These are phyloP conservation scores for Aspergillus nomiae DNA, from an alignment of 2,329 filamentous ascomycete genomes.

Conservation along the genomic window DNA sequence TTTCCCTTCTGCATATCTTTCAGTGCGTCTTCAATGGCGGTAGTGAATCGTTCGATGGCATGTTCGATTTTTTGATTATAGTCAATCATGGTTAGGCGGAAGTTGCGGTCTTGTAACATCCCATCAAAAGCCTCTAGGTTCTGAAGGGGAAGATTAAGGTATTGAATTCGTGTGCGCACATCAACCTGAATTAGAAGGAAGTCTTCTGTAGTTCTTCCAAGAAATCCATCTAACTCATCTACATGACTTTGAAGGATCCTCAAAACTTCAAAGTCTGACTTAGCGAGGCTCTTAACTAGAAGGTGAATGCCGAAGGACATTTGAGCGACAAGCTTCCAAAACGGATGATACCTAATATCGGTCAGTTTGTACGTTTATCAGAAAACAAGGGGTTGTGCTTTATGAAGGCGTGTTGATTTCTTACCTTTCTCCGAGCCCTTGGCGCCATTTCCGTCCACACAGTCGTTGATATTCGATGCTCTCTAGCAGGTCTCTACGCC, in stretches of 20 bases:
- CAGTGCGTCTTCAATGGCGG: constrained; percentile 73
- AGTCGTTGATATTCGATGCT: constrained; percentile 69
- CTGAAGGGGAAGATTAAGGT: constrained; percentile 78
- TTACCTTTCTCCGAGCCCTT: constrained; percentile 65
- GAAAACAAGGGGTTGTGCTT: not conserved
- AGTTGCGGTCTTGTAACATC: constrained; percentile 82
- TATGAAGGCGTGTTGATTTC: constrained; percentile 1
- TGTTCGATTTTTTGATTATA: constrained; percentile 92
- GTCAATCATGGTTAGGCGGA: constrained; percentile 77
- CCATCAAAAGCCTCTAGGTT: constrained; percentile 81
- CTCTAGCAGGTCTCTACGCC: constrained; percentile 69
- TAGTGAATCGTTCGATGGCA: constrained; percentile 77
- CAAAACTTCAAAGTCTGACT: constrained; percentile 84
- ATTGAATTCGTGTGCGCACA: constrained; percentile 75
- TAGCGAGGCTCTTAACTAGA: constrained; percentile 79
- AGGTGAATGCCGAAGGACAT: constrained; percentile 93
- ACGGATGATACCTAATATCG: constrained; percentile 69
- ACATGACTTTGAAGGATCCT: constrained; percentile 89
- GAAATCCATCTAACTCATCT: constrained; percentile 88
- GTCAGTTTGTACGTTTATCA: constrained; percentile 8
- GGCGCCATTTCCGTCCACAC: constrained; percentile 74
- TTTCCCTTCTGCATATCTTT: constrained; percentile 79
- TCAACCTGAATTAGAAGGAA: constrained; percentile 77
- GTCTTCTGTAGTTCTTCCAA: constrained; percentile 84
- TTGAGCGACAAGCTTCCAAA: constrained; percentile 88